Base-by-base conservation (phyloP, 2,329 filamentous ascomycete species). In the Huntiella abstrusa region DNA sequence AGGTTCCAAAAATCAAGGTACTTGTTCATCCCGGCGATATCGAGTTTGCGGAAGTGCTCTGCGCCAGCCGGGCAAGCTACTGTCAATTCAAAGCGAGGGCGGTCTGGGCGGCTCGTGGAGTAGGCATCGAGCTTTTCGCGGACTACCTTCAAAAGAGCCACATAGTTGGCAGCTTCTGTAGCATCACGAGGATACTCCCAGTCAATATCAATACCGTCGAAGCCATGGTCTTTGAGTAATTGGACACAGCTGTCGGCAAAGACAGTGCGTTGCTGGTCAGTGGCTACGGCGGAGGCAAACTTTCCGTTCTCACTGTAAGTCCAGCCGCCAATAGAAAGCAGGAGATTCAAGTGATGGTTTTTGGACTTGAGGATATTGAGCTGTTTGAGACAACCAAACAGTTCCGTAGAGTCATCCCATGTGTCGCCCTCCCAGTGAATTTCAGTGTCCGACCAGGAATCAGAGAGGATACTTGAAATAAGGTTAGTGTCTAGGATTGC, bases 301-400 rank as follows among this genome's bases (percentile, higher is more conserved):
- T 28, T 28, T 28, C 22, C 22, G 64, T 93, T 91, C 59, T 73
- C 66, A 52, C 80, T 83, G 60, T 93, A 94, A 0, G 86, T 93
- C 86, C 86, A 95, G 43, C 88, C 88, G 51, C 87, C 87, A 51
- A 95, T 83, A 46, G 80, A 86, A 4, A 95, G 71, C 10, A 95
- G 69, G 3, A 91, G 67, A 60, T 94, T 94, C 51, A 95, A 68
- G 54, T 87, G 78, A 41, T 85, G 79, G 60, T 94, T 83, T 51
- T 71, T 68, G 52, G 75, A 74, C 66, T 95, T 95, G 40, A 87
- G 71, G 1, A 94, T 67, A 59, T 83, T 84, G 33, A 94, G 72
- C 63, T 94, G 85, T 66, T 94, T 94, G 52, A 91, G 61, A 58
- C 83, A 88, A 44, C 87, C 87, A 58, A 92, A 94, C 33, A 92